These are phyloP conservation scores for Chrysosphaeria jannelii DNA, from an alignment of 2,329 filamentous ascomycete species.

Conservation along the genomic window DNA sequence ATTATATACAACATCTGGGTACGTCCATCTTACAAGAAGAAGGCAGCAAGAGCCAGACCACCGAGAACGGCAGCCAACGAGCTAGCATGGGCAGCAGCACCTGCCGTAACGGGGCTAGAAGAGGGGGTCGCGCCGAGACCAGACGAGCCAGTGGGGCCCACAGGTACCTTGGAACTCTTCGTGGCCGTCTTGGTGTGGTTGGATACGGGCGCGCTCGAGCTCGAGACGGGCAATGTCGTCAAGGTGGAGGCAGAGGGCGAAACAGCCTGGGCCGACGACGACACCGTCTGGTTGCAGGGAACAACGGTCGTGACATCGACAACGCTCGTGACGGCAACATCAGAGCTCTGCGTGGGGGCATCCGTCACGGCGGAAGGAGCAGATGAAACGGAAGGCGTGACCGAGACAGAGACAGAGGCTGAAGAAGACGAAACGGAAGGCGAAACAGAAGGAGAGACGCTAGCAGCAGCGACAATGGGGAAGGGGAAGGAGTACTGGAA, in stretches of 20 bases:
- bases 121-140: slow-evolving; percentile 2
- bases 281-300: not conserved
- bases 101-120: slow-evolving; percentile 5
- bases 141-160: too few relatives aligned
- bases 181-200: slow-evolving; percentile 3
- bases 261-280: not conserved
- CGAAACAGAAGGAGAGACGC: slow-evolving; percentile 1
- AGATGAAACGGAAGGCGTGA: too few relatives aligned
- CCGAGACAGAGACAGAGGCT: slow-evolving; percentile 3
- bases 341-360: slow-evolving; percentile 2
- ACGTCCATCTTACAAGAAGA: too few relatives aligned
- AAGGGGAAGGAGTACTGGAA: slow-evolving; percentile 36
- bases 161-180: too few relatives aligned
- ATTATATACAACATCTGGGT: too few relatives aligned
- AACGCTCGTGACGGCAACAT: slow-evolving; percentile 4
- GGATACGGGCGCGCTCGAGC: not conserved
- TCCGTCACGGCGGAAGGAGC: slow-evolving; percentile 3
- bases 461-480: slow-evolving; percentile 12
- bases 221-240: slow-evolving; percentile 3
- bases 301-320: not conserved
- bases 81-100: slow-evolving; percentile 1
- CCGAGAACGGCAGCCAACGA: too few relatives aligned
- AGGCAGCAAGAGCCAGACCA: too few relatives aligned
- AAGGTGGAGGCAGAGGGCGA: slow-evolving; percentile 3
- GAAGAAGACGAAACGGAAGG: slow-evolving; percentile 1